Evolutionary conservation across 164 flowering plant species (phyloP).

Genomic region (Hamamelis virginiana): DNA sequence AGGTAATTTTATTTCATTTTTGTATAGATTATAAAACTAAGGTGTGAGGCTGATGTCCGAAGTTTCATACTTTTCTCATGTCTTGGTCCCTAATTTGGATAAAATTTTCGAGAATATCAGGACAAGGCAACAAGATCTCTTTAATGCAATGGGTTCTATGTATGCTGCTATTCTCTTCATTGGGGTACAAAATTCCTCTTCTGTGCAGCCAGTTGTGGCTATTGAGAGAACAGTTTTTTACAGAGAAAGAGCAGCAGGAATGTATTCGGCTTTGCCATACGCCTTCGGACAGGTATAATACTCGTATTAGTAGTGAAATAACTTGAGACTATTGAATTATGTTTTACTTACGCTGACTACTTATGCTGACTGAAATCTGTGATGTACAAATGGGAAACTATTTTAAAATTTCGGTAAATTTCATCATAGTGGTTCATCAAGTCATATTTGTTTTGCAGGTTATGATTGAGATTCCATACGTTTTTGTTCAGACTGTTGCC

Average conservation of each 20-base stretch:
- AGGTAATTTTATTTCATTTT: constrained; percentile 26
- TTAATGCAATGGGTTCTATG: constrained; percentile 56
- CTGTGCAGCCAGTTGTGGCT: constrained; percentile 47
- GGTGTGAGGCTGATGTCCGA: too few relatives aligned
- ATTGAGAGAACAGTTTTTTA: constrained; percentile 56
- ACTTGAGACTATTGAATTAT: not conserved
- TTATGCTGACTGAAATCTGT: too few relatives aligned
- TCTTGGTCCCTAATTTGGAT: not conserved
- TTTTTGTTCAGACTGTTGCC: constrained; percentile 31
- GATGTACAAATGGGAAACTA: too few relatives aligned
- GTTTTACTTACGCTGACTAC: too few relatives aligned
- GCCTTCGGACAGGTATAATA: constrained; percentile 34
- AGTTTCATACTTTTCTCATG: not conserved
- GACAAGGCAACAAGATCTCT: constrained; percentile 30
- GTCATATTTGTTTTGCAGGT: constrained; percentile 27
- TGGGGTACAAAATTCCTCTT: constrained; percentile 34
- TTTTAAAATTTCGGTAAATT: not conserved
- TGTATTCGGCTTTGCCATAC: constrained; percentile 53
- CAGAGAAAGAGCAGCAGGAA: constrained; percentile 54
- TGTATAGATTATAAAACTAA: not conserved
- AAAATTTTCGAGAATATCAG: constrained; percentile 15
- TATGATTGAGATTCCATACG: constrained; percentile 43
- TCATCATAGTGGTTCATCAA: not conserved
- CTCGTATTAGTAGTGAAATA: not conserved
- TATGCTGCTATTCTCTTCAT: constrained; percentile 47